Conservation (phyloP, 768 basidiomycete genomes). For the Mycena olivaceomarginata region DNA sequence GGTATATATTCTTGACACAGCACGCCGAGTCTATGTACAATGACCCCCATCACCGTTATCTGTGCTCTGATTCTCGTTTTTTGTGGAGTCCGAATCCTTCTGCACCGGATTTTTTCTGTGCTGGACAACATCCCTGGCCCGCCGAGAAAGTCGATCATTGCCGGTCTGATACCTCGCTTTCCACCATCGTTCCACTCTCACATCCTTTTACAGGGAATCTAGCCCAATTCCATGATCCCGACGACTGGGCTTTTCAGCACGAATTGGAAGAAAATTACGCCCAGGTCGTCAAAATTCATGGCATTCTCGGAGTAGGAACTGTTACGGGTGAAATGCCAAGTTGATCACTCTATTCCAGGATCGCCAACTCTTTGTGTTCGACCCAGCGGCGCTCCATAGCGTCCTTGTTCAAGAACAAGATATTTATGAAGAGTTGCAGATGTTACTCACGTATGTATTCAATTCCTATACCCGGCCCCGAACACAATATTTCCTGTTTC, state of each 20-base stretch:
- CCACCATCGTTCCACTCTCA: too few species aligned
- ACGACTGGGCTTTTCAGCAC: conserved; percentile 6
- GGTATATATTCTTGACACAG: too few species aligned
- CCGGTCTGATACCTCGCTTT: neutral
- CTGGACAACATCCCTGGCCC: conserved; percentile 16
- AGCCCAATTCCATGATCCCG: neutral
- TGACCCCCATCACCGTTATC: neutral
- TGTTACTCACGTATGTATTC: too few species aligned
- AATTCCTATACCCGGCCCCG: too few species aligned
- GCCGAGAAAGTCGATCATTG: neutral
- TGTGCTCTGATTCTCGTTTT: too few species aligned
- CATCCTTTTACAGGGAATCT: neutral
- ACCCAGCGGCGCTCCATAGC: too few species aligned
- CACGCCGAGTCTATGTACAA: too few species aligned
- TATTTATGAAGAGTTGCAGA: too few species aligned
- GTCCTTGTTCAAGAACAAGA: too few species aligned
- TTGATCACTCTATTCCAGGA: too few species aligned
- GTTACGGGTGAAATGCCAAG: neutral
- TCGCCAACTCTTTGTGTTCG: too few species aligned
- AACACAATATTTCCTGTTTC: too few species aligned
- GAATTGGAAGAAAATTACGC: conserved; percentile 9
- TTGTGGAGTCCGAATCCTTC: neutral
- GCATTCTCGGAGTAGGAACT: neutral
- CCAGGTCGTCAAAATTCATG: conserved; percentile 10
- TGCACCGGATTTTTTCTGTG: neutral